Percentiles rank a stretch among this genome's conserved stretches.
Evolutionary conservation across 2,329 filamentous ascomycete species (phyloP).

Genomic region (Lachnellula cervina): DNA sequence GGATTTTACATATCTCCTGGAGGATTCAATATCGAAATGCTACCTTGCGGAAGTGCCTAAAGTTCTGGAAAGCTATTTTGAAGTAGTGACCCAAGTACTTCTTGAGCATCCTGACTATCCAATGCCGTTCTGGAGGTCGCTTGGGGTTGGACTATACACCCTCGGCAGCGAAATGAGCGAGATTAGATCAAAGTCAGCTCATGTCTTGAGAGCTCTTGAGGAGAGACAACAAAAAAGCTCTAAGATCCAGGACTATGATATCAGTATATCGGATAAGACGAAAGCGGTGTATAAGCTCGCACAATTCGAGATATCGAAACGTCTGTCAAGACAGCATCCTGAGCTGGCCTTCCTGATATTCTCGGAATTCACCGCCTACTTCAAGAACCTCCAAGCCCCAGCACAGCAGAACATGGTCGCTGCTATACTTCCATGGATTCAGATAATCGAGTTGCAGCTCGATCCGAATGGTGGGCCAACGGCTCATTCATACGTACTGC

Average conservation of each 20-base stretch:
- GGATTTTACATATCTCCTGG: constrained; percentile 77
- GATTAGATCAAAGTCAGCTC: constrained; percentile 81
- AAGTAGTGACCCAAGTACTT: constrained; percentile 83
- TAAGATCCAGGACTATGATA: constrained; percentile 94
- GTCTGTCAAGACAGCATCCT: constrained; percentile 80
- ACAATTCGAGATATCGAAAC: constrained; percentile 92
- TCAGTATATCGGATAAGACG: constrained; percentile 97
- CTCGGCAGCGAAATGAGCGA: constrained; percentile 87
- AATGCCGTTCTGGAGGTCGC: constrained; percentile 82
- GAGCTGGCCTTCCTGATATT: constrained; percentile 91
- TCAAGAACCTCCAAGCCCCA: constrained; percentile 77
- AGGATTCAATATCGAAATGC: constrained; percentile 87
- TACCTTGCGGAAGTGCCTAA: constrained; percentile 78
- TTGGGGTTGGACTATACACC: constrained; percentile 85
- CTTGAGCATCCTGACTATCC: constrained; percentile 78
- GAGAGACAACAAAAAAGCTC: constrained; percentile 79
- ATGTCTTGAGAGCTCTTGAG: constrained; percentile 75
- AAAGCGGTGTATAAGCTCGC: constrained; percentile 97
- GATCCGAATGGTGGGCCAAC: constrained; percentile 90
- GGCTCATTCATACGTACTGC: constrained; percentile 85
- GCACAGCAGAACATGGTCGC: constrained; percentile 92
- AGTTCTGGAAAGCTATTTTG: constrained; percentile 90
- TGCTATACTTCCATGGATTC: constrained; percentile 92
- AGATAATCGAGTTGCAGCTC: constrained; percentile 85
- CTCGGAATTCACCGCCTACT: constrained; percentile 90